These are phyloP conservation scores for Suhomyces sp. DNA, from an alignment of 805 yeast species.

Conservation along the genomic window DNA sequence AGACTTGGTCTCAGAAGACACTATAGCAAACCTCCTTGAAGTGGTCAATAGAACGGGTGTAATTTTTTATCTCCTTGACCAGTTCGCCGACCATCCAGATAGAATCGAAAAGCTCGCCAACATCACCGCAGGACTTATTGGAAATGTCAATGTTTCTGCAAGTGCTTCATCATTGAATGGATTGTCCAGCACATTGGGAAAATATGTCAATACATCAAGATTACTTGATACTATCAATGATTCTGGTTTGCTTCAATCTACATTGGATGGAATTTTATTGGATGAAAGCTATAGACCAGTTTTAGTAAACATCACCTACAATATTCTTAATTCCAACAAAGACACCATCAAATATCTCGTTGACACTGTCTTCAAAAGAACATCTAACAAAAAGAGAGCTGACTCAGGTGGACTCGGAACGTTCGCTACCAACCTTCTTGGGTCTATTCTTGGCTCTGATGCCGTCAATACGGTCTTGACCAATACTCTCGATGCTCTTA, in stretches of 20 bases:
- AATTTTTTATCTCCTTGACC: slow-evolving; percentile 35
- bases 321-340: slow-evolving; percentile 33
- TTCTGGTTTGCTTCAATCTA: slow-evolving; percentile 36
- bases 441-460: slow-evolving; percentile 28
- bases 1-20: slow-evolving; percentile 11
- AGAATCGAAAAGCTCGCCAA: slow-evolving; percentile 32
- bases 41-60: slow-evolving; percentile 34
- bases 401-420: slow-evolving; percentile 22
- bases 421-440: slow-evolving; percentile 30
- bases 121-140: slow-evolving; percentile 23
- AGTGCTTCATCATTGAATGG: slow-evolving; percentile 1
- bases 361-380: slow-evolving; percentile 8
- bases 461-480: slow-evolving; percentile 24
- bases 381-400: slow-evolving; percentile 12
- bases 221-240: slow-evolving; percentile 23
- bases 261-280: slow-evolving; percentile 38
- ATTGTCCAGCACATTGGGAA: slow-evolving; percentile 3
- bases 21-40: slow-evolving; percentile 23
- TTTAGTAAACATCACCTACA: slow-evolving; percentile 29
- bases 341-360: slow-evolving; percentile 18
- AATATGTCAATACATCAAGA: slow-evolving; percentile 20
- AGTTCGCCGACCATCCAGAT: slow-evolving; percentile 29
- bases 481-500: slow-evolving; percentile 34
- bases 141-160: slow-evolving; percentile 5
- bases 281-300: slow-evolving; percentile 33